Evolutionary conservation across 352 stramenopile species (phyloP).

Genomic region (Aphanomyces euteiches): DNA sequence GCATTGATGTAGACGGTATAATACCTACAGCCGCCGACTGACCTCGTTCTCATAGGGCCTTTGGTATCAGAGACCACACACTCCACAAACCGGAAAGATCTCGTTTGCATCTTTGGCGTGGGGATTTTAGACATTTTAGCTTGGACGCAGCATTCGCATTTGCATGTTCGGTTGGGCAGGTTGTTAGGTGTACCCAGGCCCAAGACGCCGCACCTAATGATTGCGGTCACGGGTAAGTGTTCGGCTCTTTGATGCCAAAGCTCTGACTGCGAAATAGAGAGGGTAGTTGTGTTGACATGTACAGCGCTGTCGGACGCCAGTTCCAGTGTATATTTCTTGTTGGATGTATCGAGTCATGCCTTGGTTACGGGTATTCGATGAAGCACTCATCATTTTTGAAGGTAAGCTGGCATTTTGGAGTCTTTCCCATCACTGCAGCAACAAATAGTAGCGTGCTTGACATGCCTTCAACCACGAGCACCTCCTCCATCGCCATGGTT

Average conservation of each 20-base stretch:
- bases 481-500: not conserved
- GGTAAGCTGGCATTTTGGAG: constrained; percentile 15
- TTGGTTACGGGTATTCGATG: not conserved
- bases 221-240: not conserved
- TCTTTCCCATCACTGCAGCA: constrained; percentile 2
- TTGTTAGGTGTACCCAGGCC: not conserved
- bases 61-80: constrained; percentile 7
- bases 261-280: not conserved
- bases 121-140: constrained; percentile 7
- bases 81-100: not conserved
- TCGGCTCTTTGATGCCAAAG: constrained; percentile 1
- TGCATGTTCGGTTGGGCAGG: not conserved
- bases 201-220: not conserved
- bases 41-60: too few species aligned
- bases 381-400: constrained; percentile 12
- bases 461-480: constrained; percentile 1
- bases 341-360: not conserved
- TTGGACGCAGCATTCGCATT: not conserved
- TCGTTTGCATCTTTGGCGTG: not conserved
- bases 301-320: not conserved
- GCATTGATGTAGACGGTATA: not conserved
- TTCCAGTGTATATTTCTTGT: not conserved
- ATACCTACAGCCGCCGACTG: too few species aligned
- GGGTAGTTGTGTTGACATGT: not conserved
- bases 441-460: not conserved